Base-by-base conservation (phyloP, 257 asterid genomes). In the Jasminum sambac region DNA sequence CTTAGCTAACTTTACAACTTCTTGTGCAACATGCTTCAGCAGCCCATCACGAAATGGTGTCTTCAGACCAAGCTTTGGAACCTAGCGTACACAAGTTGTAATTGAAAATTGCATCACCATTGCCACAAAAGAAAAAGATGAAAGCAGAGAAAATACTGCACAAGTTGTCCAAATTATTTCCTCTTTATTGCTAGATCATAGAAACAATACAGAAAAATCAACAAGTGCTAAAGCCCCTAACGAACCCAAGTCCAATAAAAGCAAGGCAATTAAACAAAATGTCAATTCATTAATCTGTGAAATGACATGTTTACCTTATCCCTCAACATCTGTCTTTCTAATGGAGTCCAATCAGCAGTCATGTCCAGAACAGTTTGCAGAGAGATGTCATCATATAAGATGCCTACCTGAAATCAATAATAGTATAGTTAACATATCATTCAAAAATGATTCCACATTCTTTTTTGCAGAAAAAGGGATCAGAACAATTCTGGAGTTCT, bases 1-100 rank as follows among this genome's bases (percentile, higher is more conserved):
- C 91, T 86, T 83, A 12, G 98, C 96, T 69, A 91, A 84, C 79
- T 91, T 78, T 74, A 95, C 76, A 13, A 95, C 92, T 48, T 91
- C 98, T 80, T 91, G 94, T 21, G 98, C 98, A 40, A 91, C 90
- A 76, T 95, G 98, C 92, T 88, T 91, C 73, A 95, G 87, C 85
- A 95, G 81, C 64, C 99, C 99, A 52, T 95, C 99, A 24, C 98
- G 97, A 77, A 95, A 95, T 38, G 98, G 99, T 2, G 96, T 95
- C 83, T 88, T 88, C 82, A 95, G 69, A 55, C 99, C 99, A 79
- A 77, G 80, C 59, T 72, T 72, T 30, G 97, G 90, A 42, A 95
- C 99, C 99, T 94, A 84, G 46, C 13, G 23, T 40, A 80, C 38
- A 84, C 38, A 58, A 23, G 71, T 63, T 71, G 64, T 70, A 66